Percentiles rank a stretch among this genome's conserved stretches.
Conservation (phyloP, 2,329 filamentous ascomycete species). For the Fusarium pseudoanthophilum region DNA sequence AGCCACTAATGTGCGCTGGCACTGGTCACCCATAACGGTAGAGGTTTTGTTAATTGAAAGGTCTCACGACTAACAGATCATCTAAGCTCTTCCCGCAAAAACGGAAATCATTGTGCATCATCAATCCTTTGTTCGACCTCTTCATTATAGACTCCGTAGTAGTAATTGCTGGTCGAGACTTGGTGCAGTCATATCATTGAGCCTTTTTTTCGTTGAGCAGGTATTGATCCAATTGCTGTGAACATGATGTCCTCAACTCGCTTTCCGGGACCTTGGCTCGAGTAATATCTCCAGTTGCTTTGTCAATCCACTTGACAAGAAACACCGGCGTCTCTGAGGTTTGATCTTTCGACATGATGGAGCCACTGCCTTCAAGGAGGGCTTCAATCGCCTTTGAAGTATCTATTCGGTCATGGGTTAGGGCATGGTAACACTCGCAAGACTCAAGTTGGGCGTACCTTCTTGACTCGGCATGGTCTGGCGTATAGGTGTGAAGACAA, state of each 20-base stretch:
- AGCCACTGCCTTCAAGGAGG: not conserved
- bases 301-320: not conserved
- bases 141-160: conserved; percentile 40
- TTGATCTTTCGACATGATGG: not conserved
- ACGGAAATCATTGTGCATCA: not conserved
- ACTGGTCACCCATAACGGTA: not conserved
- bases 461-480: not conserved
- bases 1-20: not conserved
- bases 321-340: not conserved
- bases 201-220: not conserved
- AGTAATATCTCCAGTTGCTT: accelerated
- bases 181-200: conserved; percentile 14
- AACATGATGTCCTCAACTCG: not conserved
- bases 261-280: not conserved
- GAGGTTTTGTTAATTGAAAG: not conserved
- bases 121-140: not conserved
- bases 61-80: not conserved
- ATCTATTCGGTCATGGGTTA: not conserved
- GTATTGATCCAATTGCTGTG: not conserved
- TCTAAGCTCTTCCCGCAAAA: not conserved
- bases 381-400: not conserved
- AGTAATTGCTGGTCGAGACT: conserved; percentile 43
- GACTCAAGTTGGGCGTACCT: not conserved
- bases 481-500: not conserved
- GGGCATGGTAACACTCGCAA: not conserved